phyloP scores from a whole-genome alignment of 2,329 filamentous ascomycete species.

The Aspergillus sergii region DNA sequence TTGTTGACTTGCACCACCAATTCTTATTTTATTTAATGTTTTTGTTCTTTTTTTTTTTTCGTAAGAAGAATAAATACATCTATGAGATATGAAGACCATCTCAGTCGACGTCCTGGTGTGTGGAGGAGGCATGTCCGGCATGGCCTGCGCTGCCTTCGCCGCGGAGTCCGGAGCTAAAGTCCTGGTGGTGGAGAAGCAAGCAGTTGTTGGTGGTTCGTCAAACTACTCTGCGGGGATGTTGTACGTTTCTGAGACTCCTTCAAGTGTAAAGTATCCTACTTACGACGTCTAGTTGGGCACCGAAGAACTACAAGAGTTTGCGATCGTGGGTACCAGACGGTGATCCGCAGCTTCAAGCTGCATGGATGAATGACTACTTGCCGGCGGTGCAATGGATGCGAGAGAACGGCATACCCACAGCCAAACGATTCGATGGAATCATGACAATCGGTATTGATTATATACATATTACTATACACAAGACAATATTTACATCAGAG shows the following conservation, averaged over 20 bases:
- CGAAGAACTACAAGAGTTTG: slow-evolving; percentile 24
- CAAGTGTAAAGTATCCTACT: not conserved
- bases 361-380: slow-evolving; percentile 30
- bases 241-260: slow-evolving; percentile 10
- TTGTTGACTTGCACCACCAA: not conserved
- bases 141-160: slow-evolving; percentile 31
- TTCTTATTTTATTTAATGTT: not conserved
- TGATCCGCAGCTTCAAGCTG: slow-evolving; percentile 25
- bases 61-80: not conserved
- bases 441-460: slow-evolving; percentile 29
- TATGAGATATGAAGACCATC: slow-evolving; percentile 19
- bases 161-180: slow-evolving; percentile 27
- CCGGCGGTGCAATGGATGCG: slow-evolving; percentile 34
- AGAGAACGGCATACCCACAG: slow-evolving; percentile 27
- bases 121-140: slow-evolving; percentile 32
- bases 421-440: slow-evolving; percentile 29
- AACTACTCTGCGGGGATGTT: slow-evolving; percentile 33
- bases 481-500: not conserved
- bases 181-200: slow-evolving; percentile 30
- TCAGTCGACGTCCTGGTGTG: slow-evolving; percentile 30
- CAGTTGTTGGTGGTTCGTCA: slow-evolving; percentile 26
- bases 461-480: not conserved
- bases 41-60: not conserved
- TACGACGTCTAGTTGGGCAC: slow-evolving; percentile 25
- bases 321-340: slow-evolving; percentile 30